Percentiles rank a stretch among this genome's conserved stretches.
Conservation (phyloP, 768 basidiomycete genomes). For the Lyophyllum atratum region DNA sequence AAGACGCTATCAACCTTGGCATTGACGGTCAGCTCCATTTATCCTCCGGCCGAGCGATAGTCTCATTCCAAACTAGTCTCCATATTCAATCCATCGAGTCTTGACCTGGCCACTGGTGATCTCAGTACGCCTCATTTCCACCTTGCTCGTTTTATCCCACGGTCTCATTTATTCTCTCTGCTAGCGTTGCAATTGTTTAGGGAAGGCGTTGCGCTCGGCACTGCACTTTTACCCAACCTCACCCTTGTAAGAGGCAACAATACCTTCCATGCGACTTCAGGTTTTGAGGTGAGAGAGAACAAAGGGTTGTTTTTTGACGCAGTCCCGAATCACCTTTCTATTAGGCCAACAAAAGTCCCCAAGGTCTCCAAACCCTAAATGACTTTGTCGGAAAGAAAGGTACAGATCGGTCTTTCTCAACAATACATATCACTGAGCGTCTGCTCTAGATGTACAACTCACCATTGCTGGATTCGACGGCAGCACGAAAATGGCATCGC, state of each 20-base stretch:
- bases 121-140: conserved; percentile 43
- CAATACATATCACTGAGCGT: background rate
- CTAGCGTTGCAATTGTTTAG: conserved; percentile 59
- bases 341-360: conserved; percentile 60
- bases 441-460: conserved; percentile 50
- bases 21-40: conserved; percentile 49
- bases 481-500: conserved; percentile 60
- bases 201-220: conserved; percentile 56
- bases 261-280: conserved; percentile 47
- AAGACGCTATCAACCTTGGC: conserved; percentile 55
- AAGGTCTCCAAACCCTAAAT: conserved; percentile 63
- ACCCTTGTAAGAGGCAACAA: conserved; percentile 64
- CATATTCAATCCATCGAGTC: conserved; percentile 69
- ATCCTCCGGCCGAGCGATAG: background rate
- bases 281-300: conserved; percentile 47
- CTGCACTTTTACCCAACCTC: conserved; percentile 60
- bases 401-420: conserved; percentile 12
- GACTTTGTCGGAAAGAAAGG: conserved; percentile 68
- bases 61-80: conserved; percentile 38
- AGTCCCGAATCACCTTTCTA: conserved; percentile 8
- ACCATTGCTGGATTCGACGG: conserved; percentile 58
- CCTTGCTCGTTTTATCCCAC: background rate
- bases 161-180: background rate
- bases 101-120: conserved; percentile 63
- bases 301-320: background rate